Percentiles rank a stretch among this genome's conserved stretches.
These are phyloP conservation scores for Scedosporium minutisporum DNA, from an alignment of 2,329 filamentous ascomycete genomes.

Conservation along the genomic window DNA sequence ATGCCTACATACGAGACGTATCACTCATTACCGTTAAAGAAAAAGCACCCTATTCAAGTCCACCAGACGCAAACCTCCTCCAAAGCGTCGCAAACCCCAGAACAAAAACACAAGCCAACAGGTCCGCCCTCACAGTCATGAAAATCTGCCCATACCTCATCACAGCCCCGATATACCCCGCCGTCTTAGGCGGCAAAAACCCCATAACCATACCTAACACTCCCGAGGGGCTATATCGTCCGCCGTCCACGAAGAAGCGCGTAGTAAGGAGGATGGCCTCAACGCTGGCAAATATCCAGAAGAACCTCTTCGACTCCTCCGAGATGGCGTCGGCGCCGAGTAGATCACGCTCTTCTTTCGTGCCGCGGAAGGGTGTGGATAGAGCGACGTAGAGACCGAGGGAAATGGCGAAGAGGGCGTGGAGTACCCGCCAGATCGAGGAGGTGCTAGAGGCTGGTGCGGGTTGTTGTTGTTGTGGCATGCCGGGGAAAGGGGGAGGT, in stretches of 20 bases:
- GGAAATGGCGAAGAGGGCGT: slow-evolving; percentile 60
- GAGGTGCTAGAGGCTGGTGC: slow-evolving; percentile 20
- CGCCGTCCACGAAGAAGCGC: slow-evolving; percentile 49
- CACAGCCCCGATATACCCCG: slow-evolving; percentile 49
- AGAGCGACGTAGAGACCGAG: slow-evolving; percentile 63
- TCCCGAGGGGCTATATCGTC: slow-evolving; percentile 36
- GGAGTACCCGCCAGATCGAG: slow-evolving; percentile 61
- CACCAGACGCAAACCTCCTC: slow-evolving; percentile 3
- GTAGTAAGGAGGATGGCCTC: slow-evolving; percentile 64
- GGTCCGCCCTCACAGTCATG: slow-evolving; percentile 60
- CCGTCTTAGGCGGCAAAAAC: slow-evolving; percentile 56
- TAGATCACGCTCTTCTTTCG: slow-evolving; percentile 48
- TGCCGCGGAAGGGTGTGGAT: slow-evolving; percentile 59
- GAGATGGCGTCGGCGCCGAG: slow-evolving; percentile 22
- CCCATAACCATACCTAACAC: slow-evolving; percentile 54
- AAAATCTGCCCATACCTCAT: slow-evolving; percentile 63
- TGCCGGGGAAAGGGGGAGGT: slow-evolving; percentile 30
- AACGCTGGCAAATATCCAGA: slow-evolving; percentile 72
- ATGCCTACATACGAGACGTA: neutral
- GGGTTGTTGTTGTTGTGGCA: slow-evolving; percentile 22
- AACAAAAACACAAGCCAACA: slow-evolving; percentile 69
- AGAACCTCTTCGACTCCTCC: slow-evolving; percentile 45
- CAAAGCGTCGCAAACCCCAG: slow-evolving; percentile 37
- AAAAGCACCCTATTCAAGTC: neutral
- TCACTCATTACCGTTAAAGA: neutral